Percentiles rank a stretch among this genome's conserved stretches.
Evolutionary conservation across 2,329 filamentous ascomycete species (phyloP).

Genomic region (Aspergillus pseudoviridinutans): DNA sequence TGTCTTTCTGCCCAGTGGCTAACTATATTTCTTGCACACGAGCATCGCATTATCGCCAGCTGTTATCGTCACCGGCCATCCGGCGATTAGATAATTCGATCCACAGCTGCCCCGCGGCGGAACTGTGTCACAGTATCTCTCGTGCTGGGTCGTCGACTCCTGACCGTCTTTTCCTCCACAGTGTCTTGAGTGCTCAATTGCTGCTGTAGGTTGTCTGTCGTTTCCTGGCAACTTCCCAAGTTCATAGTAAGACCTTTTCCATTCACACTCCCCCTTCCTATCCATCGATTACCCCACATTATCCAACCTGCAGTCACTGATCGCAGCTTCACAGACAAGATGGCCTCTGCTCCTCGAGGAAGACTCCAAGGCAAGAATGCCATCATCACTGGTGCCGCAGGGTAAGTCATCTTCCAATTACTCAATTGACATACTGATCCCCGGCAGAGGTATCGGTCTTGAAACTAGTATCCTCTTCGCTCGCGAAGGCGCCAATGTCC

Average conservation of each 20-base stretch:
- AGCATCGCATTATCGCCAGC: background rate
- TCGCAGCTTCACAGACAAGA: background rate
- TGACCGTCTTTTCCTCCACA: background rate
- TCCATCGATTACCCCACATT: background rate
- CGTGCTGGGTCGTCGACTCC: background rate
- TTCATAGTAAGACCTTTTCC: background rate
- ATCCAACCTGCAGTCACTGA: background rate
- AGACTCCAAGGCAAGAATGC: conserved; percentile 64
- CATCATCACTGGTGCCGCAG: conserved; percentile 79
- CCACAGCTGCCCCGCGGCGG: background rate
- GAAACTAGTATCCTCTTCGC: conserved; percentile 88
- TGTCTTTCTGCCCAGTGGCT: too few relatives aligned
- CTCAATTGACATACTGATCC: background rate
- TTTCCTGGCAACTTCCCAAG: background rate
- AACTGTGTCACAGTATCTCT: background rate
- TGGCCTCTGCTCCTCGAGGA: conserved; percentile 11
- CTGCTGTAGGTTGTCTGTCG: background rate
- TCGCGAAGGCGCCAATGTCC: conserved; percentile 78
- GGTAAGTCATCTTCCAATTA: conserved; percentile 53
- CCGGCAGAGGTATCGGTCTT: conserved; percentile 75
- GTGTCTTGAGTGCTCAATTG: background rate
- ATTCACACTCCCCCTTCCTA: background rate
- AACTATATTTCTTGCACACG: too few relatives aligned
- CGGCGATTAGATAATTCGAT: background rate
- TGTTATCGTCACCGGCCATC: background rate